Evolutionary conservation across 176 grass and related monocot species (phyloP).

Genomic region (Musa beccarii): DNA sequence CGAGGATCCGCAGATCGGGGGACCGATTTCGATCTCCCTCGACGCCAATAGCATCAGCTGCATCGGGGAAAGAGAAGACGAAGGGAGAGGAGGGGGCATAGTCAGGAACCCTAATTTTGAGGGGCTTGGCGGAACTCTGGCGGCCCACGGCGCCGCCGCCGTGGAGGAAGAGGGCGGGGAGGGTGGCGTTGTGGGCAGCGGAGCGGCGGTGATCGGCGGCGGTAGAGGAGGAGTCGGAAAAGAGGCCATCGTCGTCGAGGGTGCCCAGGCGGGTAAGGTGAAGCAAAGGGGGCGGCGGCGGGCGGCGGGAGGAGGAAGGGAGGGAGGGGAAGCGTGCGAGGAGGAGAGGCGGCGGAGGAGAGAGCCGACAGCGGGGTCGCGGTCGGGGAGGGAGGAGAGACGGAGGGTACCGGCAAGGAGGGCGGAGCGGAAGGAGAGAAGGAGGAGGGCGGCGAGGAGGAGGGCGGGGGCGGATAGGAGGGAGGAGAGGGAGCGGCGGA

Average conservation of each 20-base stretch:
- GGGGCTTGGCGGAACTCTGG: slow-evolving; percentile 39
- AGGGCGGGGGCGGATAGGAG: slow-evolving; percentile 53
- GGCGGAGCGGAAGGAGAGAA: slow-evolving; percentile 63
- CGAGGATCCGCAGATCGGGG: slow-evolving; percentile 33
- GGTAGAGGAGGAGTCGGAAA: slow-evolving; percentile 32
- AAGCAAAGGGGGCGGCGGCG: slow-evolving; percentile 51
- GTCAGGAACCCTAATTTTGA: slow-evolving; percentile 23
- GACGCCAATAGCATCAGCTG: background rate
- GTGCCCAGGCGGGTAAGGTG: slow-evolving; percentile 12
- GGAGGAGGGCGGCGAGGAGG: slow-evolving; percentile 53
- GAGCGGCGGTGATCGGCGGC: slow-evolving; percentile 17
- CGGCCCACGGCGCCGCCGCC: slow-evolving; percentile 18
- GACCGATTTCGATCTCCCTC: background rate
- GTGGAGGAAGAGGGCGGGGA: slow-evolving; percentile 22
- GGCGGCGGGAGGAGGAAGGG: slow-evolving; percentile 12
- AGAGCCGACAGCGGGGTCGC: slow-evolving; percentile 48
- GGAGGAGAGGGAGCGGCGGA: slow-evolving; percentile 33
- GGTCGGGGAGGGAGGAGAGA: slow-evolving; percentile 51
- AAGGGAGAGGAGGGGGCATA: slow-evolving; percentile 28
- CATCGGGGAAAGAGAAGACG: slow-evolving; percentile 21
- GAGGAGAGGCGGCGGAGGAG: slow-evolving; percentile 60
- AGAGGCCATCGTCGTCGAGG: slow-evolving; percentile 32
- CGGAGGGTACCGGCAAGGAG: slow-evolving; percentile 55
- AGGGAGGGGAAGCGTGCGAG: background rate
- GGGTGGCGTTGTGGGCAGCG: slow-evolving; percentile 24